These are phyloP conservation scores for Lentinula lateritia DNA, from an alignment of 768 basidiomycete genomes.

Conservation along the genomic window DNA sequence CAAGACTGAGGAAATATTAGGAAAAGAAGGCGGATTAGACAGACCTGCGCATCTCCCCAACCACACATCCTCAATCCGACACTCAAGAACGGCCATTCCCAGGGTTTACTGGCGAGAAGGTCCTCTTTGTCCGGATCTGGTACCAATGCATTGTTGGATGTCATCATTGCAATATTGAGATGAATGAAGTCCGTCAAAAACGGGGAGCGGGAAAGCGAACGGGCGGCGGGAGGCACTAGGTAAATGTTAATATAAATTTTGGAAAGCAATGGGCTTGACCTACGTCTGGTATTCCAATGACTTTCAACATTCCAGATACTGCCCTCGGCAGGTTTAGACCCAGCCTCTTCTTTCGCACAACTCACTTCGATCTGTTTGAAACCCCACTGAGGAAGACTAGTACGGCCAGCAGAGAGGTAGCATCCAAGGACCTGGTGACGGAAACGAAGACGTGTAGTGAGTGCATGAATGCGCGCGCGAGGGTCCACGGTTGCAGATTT, in stretches of 20 bases:
- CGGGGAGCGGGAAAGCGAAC: constrained; percentile 81
- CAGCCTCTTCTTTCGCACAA: constrained; percentile 85
- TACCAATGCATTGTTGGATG: constrained; percentile 95
- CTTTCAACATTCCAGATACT: constrained; percentile 99
- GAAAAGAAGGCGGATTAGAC: not conserved
- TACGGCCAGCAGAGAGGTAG: constrained; percentile 86
- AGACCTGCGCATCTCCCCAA: constrained; percentile 62
- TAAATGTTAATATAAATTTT: not conserved
- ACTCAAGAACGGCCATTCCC: constrained; percentile 90
- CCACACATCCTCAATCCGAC: constrained; percentile 96
- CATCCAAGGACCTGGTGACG: constrained; percentile 74
- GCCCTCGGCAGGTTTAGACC: constrained; percentile 54
- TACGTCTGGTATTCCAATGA: constrained; percentile 93
- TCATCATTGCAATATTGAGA: constrained; percentile 99
- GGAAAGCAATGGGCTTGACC: constrained; percentile 26
- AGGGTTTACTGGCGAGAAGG: constrained; percentile 87
- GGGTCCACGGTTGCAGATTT: constrained; percentile 24
- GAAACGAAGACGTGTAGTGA: constrained; percentile 88
- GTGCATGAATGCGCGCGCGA: constrained; percentile 70
- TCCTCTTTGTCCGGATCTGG: constrained; percentile 99
- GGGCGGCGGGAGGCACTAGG: constrained; percentile 76
- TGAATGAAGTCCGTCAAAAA: constrained; percentile 99
- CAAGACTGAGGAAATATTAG: not conserved
- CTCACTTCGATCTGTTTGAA: constrained; percentile 98
- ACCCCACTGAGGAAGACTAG: constrained; percentile 92